A percentile compares a stretch with the other conserved stretches of the same genome.
Conservation (phyloP, 805 yeast species). For the Wickerhamomyces xylosicus region DNA sequence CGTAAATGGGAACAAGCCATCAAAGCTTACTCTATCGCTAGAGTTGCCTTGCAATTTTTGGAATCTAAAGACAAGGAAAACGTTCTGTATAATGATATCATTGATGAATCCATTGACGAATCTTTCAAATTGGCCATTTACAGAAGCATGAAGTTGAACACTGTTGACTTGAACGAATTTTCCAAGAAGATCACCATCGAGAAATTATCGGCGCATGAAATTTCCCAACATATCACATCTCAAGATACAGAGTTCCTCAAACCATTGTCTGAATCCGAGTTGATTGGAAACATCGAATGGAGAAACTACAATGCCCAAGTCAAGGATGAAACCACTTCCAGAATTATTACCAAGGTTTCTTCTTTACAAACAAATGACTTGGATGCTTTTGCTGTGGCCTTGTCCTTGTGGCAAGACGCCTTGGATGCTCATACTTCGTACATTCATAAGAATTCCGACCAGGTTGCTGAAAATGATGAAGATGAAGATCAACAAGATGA, state of each 20-base stretch:
- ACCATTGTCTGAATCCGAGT: slow-evolving; percentile 18
- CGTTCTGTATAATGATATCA: slow-evolving; percentile 39
- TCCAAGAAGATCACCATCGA: slow-evolving; percentile 34
- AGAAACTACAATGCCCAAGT: slow-evolving; percentile 54
- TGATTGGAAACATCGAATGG: slow-evolving; percentile 42
- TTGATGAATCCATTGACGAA: slow-evolving; percentile 56
- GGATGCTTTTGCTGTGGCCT: slow-evolving; percentile 43
- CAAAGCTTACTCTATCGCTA: slow-evolving; percentile 44
- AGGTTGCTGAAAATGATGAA: slow-evolving; percentile 30
- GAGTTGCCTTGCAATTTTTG: slow-evolving; percentile 50
- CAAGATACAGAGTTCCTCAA: slow-evolving; percentile 18
- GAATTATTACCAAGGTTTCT: slow-evolving; percentile 35
- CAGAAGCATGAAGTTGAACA: slow-evolving; percentile 25
- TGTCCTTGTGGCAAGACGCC: slow-evolving; percentile 62
- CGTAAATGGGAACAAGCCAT: slow-evolving; percentile 48
- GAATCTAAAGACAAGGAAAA: slow-evolving; percentile 21
- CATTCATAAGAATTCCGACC: slow-evolving; percentile 35
- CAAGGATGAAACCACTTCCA: slow-evolving; percentile 64
- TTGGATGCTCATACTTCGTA: slow-evolving; percentile 48
- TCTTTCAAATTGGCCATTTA: slow-evolving; percentile 44
- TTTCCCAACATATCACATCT: slow-evolving; percentile 28
- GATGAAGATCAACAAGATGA: slow-evolving; percentile 55
- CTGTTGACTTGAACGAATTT: slow-evolving; percentile 39
- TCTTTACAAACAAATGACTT: slow-evolving; percentile 22
- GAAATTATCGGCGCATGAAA: slow-evolving; percentile 18